Conservation (phyloP, 1,284 basidiomycete genomes). For the Phellinidium pouzarii region DNA sequence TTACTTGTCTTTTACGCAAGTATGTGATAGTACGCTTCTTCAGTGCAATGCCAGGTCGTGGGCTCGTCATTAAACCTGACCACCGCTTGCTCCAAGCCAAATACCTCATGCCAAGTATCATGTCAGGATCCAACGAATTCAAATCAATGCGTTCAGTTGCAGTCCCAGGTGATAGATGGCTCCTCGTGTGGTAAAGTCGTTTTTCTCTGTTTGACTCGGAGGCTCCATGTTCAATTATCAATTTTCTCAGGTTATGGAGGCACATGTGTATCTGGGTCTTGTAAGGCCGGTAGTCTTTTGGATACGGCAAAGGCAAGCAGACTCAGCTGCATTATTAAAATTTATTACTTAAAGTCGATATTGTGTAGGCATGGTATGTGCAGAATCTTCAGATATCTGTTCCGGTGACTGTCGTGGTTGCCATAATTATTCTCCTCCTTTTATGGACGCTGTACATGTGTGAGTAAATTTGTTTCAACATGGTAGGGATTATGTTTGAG, state of each 20-base stretch:
- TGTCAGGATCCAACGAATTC: conserved; percentile 66
- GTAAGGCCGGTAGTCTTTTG: conserved; percentile 56
- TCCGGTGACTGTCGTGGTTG: conserved; percentile 71
- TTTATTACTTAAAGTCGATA: conserved; percentile 3
- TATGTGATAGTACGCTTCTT: conserved; percentile 7
- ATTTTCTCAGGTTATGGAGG: conserved; percentile 57
- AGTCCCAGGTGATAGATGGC: conserved; percentile 74
- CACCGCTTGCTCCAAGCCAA: conserved; percentile 59
- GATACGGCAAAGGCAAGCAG: conserved; percentile 53
- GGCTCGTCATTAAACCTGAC: conserved; percentile 66
- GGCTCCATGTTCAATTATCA: neutral
- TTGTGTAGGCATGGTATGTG: conserved; percentile 56
- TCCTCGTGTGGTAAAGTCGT: conserved; percentile 68
- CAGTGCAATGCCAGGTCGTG: conserved; percentile 73
- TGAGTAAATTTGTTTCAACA: conserved; percentile 15
- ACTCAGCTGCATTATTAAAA: neutral
- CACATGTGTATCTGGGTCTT: conserved; percentile 59
- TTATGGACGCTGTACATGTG: conserved; percentile 35
- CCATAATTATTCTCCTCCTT: conserved; percentile 50
- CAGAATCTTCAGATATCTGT: conserved; percentile 77
- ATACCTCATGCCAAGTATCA: conserved; percentile 69
- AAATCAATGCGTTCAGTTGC: conserved; percentile 69
- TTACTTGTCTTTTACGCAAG: conserved; percentile 10
- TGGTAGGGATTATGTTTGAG: neutral
- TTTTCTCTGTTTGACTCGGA: conserved; percentile 6